phyloP scores from a whole-genome alignment of 2,329 filamentous ascomycete genomes.

The Epichloe sibirici region DNA sequence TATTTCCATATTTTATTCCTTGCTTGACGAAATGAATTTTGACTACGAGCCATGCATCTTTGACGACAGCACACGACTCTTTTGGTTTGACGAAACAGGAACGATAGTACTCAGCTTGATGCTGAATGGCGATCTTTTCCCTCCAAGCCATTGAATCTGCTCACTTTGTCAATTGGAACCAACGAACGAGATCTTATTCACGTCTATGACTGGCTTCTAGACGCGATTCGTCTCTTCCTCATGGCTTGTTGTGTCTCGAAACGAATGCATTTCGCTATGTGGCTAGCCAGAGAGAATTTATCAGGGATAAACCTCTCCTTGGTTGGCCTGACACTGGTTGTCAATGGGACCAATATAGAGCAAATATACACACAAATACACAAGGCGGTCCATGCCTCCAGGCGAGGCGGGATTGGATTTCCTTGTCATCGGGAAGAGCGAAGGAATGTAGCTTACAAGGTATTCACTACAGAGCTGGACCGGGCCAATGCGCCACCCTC shows the following conservation, averaged over 20 bases:
- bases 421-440: conserved; percentile 14
- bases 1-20: conserved; percentile 24
- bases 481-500: conserved; percentile 9
- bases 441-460: conserved; percentile 16
- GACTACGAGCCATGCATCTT: conserved; percentile 30
- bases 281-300: conserved; percentile 19
- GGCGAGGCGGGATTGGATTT: background rate
- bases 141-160: conserved; percentile 15
- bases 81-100: conserved; percentile 15
- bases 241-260: conserved; percentile 14
- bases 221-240: conserved; percentile 7
- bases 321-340: conserved; percentile 31
- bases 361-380: conserved; percentile 4
- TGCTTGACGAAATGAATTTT: conserved; percentile 34
- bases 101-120: conserved; percentile 20
- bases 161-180: conserved; percentile 7
- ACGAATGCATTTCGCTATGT: conserved; percentile 19
- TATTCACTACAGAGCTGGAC: conserved; percentile 19
- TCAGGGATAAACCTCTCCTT: conserved; percentile 24
- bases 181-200: background rate
- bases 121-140: conserved; percentile 17
- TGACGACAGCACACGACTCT: conserved; percentile 12
- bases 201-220: conserved; percentile 18
- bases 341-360: conserved; percentile 23
- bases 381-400: conserved; percentile 1